Evolutionary conservation across 257 asterid species (phyloP).

Genomic region (Salvia splendens): DNA sequence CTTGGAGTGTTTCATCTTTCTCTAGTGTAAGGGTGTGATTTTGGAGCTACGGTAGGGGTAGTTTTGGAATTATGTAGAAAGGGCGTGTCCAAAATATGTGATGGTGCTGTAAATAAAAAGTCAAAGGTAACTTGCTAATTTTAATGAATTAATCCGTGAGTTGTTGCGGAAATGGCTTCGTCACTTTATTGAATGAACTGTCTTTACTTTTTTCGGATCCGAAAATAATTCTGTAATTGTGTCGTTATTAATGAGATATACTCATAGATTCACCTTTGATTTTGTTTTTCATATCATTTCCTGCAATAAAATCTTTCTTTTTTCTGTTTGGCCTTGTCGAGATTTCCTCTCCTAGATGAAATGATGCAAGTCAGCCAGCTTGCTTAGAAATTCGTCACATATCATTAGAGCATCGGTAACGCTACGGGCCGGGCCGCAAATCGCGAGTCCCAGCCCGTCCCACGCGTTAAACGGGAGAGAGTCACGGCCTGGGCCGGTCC

Average conservation of each 20-base stretch:
- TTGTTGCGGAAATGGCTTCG: background rate
- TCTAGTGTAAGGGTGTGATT: slow-evolving; percentile 38
- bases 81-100: background rate
- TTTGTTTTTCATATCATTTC: background rate
- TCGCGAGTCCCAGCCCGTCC: too few relatives aligned
- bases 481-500: too few relatives aligned
- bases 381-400: too few relatives aligned
- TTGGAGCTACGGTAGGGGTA: slow-evolving; percentile 27
- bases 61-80: slow-evolving; percentile 23
- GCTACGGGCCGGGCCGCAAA: too few relatives aligned
- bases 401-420: too few relatives aligned
- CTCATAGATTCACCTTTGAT: background rate
- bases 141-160: slow-evolving; percentile 18
- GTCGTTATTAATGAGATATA: background rate
- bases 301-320: background rate
- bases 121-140: slow-evolving; percentile 32
- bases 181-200: background rate
- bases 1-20: slow-evolving; percentile 89
- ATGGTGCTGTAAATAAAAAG: slow-evolving; percentile 39
- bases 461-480: too few relatives aligned
- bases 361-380: background rate
- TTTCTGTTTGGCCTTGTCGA: background rate
- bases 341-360: background rate
- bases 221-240: background rate
- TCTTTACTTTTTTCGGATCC: background rate